Evolutionary conservation across 352 stramenopile genomes (phyloP), one percentile per base, ranked within the genome.

Genomic region (Pythium pyrilobum): DNA sequence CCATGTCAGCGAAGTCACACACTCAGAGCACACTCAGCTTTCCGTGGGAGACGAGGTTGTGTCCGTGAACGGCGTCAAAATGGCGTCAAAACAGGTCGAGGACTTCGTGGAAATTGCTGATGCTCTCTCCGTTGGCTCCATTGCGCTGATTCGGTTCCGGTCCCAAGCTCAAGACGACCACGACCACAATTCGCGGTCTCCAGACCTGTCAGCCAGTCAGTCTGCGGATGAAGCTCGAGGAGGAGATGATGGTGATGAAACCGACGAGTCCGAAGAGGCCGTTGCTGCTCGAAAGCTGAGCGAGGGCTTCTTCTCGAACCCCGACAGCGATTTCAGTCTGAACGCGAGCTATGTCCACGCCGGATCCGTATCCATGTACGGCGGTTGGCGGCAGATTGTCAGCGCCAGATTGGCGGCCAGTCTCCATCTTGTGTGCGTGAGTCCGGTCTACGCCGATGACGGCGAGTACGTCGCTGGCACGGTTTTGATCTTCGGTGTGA

Each of bases 401-500:
- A 64, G 71, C 13, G 52, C 59, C 21, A 62, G 73, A 57, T 66
- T 69, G 13, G 60, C 59, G 1, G n/a, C 53, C 1, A 64, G 57
- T 38, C 40, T 83, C 3, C 56, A 72, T 10, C 52, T 85, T 34
- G 31, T 92, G 13, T 90, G 79, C 31, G 72, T 89, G 8, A 85
- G 74, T 45, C 83, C 83, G 11, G 64, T 79, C 15, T 94, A 94
- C 40, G 80, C 76, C 0, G 76, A 89, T 21, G 81, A 89, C 64
- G 83, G 81, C 24, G 78, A 87, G 47, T 92, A 83, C 55, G 64
- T 87, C 9, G 69, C 83, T 20, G 74, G 83, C 27, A 82, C 72
- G 0, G 70, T 90, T 16, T 45, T 91, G 24, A 63, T 94, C 25
- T 94, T 94, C 54, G 79, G 66, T 7, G 66, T 92, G 7, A 47